These are phyloP conservation scores for Micromonas commoda DNA, from an alignment of 139 green algal genomes.

Conservation along the genomic window DNA sequence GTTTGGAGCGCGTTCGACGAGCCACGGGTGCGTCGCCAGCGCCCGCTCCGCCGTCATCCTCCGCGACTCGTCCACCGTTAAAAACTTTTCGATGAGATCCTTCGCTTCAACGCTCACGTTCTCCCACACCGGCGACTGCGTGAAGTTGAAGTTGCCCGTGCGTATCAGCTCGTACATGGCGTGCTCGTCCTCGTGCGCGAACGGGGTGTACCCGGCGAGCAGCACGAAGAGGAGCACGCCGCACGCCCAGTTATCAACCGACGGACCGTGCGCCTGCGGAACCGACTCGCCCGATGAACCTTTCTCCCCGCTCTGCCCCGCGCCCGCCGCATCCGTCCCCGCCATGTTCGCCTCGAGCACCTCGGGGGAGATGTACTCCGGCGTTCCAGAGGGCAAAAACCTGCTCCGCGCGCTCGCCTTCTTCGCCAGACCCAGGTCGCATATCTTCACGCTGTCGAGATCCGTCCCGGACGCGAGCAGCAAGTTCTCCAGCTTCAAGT, in stretches of 20 bases:
- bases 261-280: conserved; percentile 36
- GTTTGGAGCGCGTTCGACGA: too few relatives aligned
- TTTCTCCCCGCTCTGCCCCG: too few relatives aligned
- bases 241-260: conserved; percentile 57
- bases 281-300: too few relatives aligned
- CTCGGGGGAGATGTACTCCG: conserved; percentile 87
- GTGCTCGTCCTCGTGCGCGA: conserved; percentile 77
- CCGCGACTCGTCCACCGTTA: too few relatives aligned
- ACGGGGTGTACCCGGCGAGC: conserved; percentile 82
- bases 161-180: conserved; percentile 79
- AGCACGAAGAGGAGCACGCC: conserved; percentile 74
- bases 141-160: conserved; percentile 62
- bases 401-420: conserved; percentile 36
- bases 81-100: too few relatives aligned
- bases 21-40: too few relatives aligned
- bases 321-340: too few relatives aligned
- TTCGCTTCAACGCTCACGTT: conserved; percentile 57
- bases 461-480: conserved; percentile 65
- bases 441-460: conserved; percentile 52
- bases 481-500: conserved; percentile 90
- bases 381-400: conserved; percentile 54
- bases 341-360: conserved; percentile 49
- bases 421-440: conserved; percentile 86
- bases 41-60: too few relatives aligned
- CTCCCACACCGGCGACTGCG: conserved; percentile 78